A percentile compares a stretch with the other conserved stretches of the same genome.
Evolutionary conservation across 495 filamentous ascomycete species (phyloP).

Genomic region (Neurospora discreta): DNA sequence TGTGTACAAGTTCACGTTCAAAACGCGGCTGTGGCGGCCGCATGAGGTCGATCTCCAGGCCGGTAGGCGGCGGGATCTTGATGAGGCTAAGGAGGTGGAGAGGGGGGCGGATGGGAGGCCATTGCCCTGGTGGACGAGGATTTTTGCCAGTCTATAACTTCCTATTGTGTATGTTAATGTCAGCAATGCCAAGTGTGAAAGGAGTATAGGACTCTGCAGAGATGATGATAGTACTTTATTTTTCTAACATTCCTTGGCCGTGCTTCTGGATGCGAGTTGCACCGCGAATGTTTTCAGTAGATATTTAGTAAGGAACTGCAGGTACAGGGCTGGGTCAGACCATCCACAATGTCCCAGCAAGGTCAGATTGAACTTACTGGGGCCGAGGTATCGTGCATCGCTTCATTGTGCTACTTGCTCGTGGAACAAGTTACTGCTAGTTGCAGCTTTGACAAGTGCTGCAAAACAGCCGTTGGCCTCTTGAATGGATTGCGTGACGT

Average conservation of each 20-base stretch:
- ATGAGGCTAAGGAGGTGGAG: slow-evolving; percentile 20
- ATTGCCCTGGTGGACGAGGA: slow-evolving; percentile 19
- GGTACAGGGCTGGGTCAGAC: too few species aligned
- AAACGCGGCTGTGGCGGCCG: slow-evolving; percentile 40
- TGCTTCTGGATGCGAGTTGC: too few species aligned
- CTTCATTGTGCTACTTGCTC: too few species aligned
- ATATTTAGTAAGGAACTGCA: too few species aligned
- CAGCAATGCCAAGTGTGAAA: not conserved
- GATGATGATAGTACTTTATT: not conserved
- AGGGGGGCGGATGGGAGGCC: not conserved
- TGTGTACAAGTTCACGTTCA: slow-evolving; percentile 47
- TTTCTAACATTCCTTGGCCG: not conserved
- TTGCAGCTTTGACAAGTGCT: too few species aligned
- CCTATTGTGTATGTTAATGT: not conserved
- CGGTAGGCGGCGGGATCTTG: slow-evolving; percentile 40
- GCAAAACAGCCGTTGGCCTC: too few species aligned
- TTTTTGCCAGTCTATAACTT: slow-evolving; percentile 9
- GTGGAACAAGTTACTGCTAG: too few species aligned
- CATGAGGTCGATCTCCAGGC: slow-evolving; percentile 51
- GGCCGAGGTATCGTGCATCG: too few species aligned
- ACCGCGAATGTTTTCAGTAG: too few species aligned
- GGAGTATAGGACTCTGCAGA: not conserved
- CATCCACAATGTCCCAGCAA: too few species aligned
- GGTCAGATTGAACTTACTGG: too few species aligned
- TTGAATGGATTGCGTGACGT: too few species aligned